Percentiles rank a stretch among this genome's conserved stretches.
These are phyloP conservation scores for Trypanosoma cruzi DNA, from an alignment of 208 protist species.

Conservation along the genomic window DNA sequence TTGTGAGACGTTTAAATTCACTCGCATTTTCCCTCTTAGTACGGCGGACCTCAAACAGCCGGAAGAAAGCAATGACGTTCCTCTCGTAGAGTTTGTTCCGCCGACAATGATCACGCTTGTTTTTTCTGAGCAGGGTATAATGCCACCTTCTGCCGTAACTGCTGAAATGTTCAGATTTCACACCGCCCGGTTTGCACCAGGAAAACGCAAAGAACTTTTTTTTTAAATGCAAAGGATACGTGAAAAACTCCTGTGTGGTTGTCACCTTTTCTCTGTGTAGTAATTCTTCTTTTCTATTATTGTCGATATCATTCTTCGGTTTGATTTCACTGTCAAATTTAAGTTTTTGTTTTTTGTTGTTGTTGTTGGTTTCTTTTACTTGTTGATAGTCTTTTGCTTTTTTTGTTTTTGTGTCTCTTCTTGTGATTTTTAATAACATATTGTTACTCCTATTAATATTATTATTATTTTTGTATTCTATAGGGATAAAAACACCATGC, in stretches of 20 bases:
- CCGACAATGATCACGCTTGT: slow-evolving; percentile 93
- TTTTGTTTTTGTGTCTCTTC: background rate
- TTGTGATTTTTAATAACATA: background rate
- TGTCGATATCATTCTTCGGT: too few relatives aligned
- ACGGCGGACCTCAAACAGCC: slow-evolving; percentile 93
- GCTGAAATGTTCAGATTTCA: slow-evolving; percentile 98
- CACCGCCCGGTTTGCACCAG: slow-evolving; percentile 66
- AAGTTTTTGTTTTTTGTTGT: too few relatives aligned
- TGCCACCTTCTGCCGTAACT: slow-evolving; percentile 98
- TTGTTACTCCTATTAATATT: background rate
- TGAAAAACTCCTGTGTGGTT: background rate
- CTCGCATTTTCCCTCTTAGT: slow-evolving; percentile 96
- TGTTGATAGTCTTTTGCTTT: background rate
- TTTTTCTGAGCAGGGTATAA: slow-evolving; percentile 99
- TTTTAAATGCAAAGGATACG: background rate
- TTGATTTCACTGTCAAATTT: too few relatives aligned
- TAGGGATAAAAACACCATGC: slow-evolving; percentile 39
- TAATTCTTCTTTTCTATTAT: slow-evolving; percentile 18
- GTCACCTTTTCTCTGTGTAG: slow-evolving; percentile 1
- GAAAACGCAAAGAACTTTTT: slow-evolving; percentile 43
- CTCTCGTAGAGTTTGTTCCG: slow-evolving; percentile 89
- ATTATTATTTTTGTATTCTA: background rate
- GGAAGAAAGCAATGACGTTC: slow-evolving; percentile 54
- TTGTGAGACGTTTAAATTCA: slow-evolving; percentile 99
- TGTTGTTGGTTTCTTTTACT: too few relatives aligned